A percentile compares a stretch with the other conserved stretches of the same genome.
phyloP scores from a whole-genome alignment of 2,329 filamentous ascomycete genomes.

The Botryotinia calthae region DNA sequence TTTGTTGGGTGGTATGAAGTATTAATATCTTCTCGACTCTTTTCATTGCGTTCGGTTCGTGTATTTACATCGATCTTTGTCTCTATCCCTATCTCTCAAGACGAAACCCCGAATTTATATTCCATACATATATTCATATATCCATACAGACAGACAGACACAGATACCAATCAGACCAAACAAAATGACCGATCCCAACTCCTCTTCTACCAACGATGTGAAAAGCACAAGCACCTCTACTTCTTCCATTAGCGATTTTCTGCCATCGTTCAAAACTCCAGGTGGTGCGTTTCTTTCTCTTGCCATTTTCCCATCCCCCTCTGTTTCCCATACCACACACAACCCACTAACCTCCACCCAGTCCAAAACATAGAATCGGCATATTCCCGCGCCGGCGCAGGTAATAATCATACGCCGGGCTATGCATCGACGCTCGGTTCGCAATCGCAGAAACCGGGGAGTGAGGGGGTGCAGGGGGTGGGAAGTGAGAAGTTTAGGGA shows the following conservation, averaged over 20 bases:
- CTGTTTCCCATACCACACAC: background rate
- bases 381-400: slow-evolving; percentile 30
- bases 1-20: background rate
- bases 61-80: background rate
- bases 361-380: slow-evolving; percentile 31
- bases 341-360: slow-evolving; percentile 2
- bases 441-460: slow-evolving; percentile 23
- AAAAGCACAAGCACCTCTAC: background rate
- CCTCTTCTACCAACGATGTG: background rate
- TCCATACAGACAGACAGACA: background rate
- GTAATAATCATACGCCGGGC: slow-evolving; percentile 29
- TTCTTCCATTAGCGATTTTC: background rate
- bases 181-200: background rate
- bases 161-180: no score
- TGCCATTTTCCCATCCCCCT: rapidly evolving
- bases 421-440: slow-evolving; percentile 26
- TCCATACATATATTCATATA: background rate
- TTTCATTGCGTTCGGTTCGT: background rate
- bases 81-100: no score
- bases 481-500: slow-evolving; percentile 28
- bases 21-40: background rate
- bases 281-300: background rate
- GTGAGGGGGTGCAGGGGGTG: slow-evolving; percentile 23
- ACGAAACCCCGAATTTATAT: background rate
- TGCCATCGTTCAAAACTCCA: background rate